These are phyloP conservation scores for Malassezia globosa DNA, from an alignment of 1,284 basidiomycete genomes.

Conservation along the genomic window DNA sequence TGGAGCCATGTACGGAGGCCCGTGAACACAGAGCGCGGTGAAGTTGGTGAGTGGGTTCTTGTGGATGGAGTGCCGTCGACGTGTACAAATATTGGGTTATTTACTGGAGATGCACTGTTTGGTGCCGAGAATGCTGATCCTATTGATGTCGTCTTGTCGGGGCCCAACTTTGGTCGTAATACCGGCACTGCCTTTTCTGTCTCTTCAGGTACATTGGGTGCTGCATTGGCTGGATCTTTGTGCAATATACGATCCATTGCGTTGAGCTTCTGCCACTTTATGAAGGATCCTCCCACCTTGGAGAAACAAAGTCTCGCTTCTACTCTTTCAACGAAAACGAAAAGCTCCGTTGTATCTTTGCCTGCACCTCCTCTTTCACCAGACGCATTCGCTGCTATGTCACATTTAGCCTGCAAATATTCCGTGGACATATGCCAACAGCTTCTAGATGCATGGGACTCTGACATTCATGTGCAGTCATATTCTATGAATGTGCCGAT, in stretches of 20 bases:
- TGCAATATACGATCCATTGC: slow-evolving; percentile 31
- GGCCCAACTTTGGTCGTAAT: slow-evolving; percentile 44
- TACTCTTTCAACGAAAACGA: slow-evolving; percentile 15
- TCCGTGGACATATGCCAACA: slow-evolving; percentile 23
- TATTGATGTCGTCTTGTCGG: slow-evolving; percentile 40
- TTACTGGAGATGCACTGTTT: slow-evolving; percentile 29
- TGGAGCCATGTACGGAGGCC: slow-evolving; percentile 36
- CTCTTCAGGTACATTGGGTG: slow-evolving; percentile 42
- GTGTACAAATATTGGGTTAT: slow-evolving; percentile 39
- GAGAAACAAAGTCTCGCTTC: slow-evolving; percentile 18
- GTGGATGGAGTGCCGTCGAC: slow-evolving; percentile 42
- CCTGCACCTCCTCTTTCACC: slow-evolving; percentile 19
- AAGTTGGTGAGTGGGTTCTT: slow-evolving; percentile 41
- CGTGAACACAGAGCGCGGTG: slow-evolving; percentile 25
- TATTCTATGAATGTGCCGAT: slow-evolving; percentile 45
- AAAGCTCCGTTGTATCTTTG: too few species aligned
- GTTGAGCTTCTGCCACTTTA: slow-evolving; percentile 41
- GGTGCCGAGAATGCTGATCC: slow-evolving; percentile 15
- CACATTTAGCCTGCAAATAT: slow-evolving; percentile 21
- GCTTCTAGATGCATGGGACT: slow-evolving; percentile 32
- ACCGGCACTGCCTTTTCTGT: slow-evolving; percentile 43
- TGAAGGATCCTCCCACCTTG: slow-evolving; percentile 22
- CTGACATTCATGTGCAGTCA: slow-evolving; percentile 23
- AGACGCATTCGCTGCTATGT: slow-evolving; percentile 11
- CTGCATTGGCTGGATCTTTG: slow-evolving; percentile 34